Evolutionary conservation across 2,329 filamentous ascomycete genomes (phyloP).

Genomic region (Aspergillus sp.): DNA sequence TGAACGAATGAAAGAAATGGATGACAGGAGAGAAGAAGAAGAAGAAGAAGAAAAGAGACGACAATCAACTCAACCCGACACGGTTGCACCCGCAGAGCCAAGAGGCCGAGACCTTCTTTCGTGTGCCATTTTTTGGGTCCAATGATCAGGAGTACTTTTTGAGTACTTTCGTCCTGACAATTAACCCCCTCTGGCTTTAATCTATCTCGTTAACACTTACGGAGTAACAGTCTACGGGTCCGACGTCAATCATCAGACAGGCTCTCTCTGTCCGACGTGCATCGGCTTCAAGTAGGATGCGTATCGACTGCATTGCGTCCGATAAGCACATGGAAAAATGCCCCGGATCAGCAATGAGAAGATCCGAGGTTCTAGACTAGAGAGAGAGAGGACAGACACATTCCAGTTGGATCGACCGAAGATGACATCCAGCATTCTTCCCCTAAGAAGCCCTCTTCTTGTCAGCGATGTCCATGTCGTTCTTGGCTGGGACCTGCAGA

Average conservation of each 20-base stretch:
- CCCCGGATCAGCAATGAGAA: conserved; percentile 11
- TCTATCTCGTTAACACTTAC: not conserved
- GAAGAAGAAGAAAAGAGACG: conserved; percentile 1
- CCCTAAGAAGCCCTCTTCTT: not conserved
- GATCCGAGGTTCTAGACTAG: conserved; percentile 14
- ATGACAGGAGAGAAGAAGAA: conserved; percentile 1
- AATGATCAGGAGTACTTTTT: not conserved
- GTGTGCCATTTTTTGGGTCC: not conserved
- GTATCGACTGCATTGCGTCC: not conserved
- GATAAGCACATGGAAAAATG: not conserved
- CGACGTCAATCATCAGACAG: no score
- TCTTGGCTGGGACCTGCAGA: not conserved
- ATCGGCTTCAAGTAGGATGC: not conserved
- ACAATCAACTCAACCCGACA: not conserved
- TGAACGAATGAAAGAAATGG: not conserved
- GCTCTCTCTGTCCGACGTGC: no score
- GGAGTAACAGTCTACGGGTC: no score
- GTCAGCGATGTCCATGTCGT: not conserved
- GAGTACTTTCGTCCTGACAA: not conserved
- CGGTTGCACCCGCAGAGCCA: not conserved
- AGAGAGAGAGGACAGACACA: not conserved
- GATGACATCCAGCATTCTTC: not conserved
- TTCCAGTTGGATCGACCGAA: not conserved
- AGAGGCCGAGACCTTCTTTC: not conserved
- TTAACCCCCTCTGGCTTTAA: not conserved